phyloP scores from a whole-genome alignment of 2,329 filamentous ascomycete species.

The Fusarium gaditjirri region DNA sequence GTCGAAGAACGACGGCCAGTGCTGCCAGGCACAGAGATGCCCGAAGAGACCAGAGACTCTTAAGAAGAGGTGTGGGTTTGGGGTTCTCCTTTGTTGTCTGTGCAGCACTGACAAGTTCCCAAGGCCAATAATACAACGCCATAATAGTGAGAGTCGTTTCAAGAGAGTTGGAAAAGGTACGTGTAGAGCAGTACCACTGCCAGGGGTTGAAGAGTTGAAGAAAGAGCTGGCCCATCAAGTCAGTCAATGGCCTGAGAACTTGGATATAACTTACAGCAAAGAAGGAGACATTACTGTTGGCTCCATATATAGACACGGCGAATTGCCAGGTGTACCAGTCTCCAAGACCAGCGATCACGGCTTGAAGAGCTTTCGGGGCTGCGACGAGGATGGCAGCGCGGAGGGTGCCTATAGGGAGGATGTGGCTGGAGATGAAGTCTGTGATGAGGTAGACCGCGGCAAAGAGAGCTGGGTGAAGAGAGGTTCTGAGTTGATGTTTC shows the following conservation, averaged over 20 bases:
- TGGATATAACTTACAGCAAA: slow-evolving; percentile 69
- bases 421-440: slow-evolving; percentile 62
- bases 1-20: slow-evolving; percentile 84
- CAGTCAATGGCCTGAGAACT: background rate
- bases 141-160: slow-evolving; percentile 88
- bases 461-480: slow-evolving; percentile 90
- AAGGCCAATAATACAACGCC: slow-evolving; percentile 88
- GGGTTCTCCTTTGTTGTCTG: slow-evolving; percentile 54
- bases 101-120: slow-evolving; percentile 70
- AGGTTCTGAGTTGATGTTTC: slow-evolving; percentile 86
- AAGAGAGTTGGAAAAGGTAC: slow-evolving; percentile 93
- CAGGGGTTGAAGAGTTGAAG: slow-evolving; percentile 66
- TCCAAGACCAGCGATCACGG: slow-evolving; percentile 77
- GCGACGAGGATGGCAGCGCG: slow-evolving; percentile 75
- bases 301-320: slow-evolving; percentile 77
- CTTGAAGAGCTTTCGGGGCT: slow-evolving; percentile 80
- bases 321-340: slow-evolving; percentile 93
- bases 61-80: slow-evolving; percentile 42
- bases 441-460: slow-evolving; percentile 75
- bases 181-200: slow-evolving; percentile 95
- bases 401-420: slow-evolving; percentile 64
- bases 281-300: slow-evolving; percentile 70
- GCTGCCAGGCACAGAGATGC: slow-evolving; percentile 80
- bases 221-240: slow-evolving; percentile 45
- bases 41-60: slow-evolving; percentile 52